Evolutionary conservation across 2,329 filamentous ascomycete species (phyloP).

Genomic region (Xylaria sp.): DNA sequence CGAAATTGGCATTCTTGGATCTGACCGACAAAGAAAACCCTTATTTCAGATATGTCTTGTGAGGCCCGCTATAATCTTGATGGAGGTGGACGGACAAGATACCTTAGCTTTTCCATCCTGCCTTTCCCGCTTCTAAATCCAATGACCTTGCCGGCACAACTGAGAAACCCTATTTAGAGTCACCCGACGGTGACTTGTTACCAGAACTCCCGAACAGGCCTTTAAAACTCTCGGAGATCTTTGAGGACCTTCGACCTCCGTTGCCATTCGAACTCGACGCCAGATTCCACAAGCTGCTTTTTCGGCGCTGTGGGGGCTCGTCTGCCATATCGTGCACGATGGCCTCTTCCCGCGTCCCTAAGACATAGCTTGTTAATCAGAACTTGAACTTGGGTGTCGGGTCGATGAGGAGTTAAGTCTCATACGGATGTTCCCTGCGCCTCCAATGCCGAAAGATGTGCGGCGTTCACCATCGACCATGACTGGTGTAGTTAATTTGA

Average conservation of each 20-base stretch:
- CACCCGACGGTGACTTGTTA: constrained; percentile 8
- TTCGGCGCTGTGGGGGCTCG: constrained; percentile 25
- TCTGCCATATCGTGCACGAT: constrained; percentile 21
- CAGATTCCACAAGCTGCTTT: constrained; percentile 19
- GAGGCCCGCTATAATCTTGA: constrained; percentile 7
- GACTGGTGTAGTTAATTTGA: neutral
- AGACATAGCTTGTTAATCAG: neutral
- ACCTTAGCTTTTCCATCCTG: neutral
- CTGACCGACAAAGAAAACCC: constrained; percentile 70
- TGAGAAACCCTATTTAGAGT: constrained; percentile 5
- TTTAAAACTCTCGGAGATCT: constrained; percentile 27
- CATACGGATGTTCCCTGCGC: constrained; percentile 37
- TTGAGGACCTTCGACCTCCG: constrained; percentile 22
- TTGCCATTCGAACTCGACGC: constrained; percentile 9
- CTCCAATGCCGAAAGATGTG: constrained; percentile 35
- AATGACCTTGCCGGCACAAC: neutral
- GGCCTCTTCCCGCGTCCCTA: constrained; percentile 33
- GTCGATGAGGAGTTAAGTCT: neutral
- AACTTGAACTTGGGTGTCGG: neutral
- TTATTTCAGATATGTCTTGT: constrained; percentile 65
- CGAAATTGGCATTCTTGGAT: constrained; percentile 67
- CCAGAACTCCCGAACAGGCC: constrained; percentile 18
- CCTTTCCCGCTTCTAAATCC: neutral
- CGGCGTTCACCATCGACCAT: constrained; percentile 21
- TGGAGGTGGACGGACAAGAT: neutral